Conservation (phyloP, 768 basidiomycete genomes). For the Leucosporidium creatinivorum region DNA sequence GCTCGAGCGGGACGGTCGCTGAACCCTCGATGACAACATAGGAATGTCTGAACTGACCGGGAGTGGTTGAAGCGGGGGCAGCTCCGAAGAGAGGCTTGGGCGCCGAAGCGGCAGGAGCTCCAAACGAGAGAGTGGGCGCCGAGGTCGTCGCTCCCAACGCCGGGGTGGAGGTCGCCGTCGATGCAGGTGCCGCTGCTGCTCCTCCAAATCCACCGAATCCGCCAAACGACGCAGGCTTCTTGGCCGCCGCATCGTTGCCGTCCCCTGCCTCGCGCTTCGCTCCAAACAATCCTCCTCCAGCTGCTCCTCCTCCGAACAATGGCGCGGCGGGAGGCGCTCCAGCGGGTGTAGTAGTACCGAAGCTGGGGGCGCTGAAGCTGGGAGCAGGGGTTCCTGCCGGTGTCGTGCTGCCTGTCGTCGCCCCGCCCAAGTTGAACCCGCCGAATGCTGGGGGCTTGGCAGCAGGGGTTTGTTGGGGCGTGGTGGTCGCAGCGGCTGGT, state of each 20-base stretch:
- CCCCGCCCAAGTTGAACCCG: neutral
- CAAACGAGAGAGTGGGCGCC: neutral
- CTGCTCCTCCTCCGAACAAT: neutral
- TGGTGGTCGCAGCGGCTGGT: neutral
- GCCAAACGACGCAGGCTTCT: neutral
- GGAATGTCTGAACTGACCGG: neutral
- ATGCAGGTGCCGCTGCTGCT: neutral
- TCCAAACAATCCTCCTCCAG: conserved; percentile 2
- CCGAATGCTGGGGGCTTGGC: neutral
- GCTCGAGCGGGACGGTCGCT: too few relatives aligned
- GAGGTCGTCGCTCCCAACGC: neutral
- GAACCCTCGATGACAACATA: too few relatives aligned
- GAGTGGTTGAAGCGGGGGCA: neutral
- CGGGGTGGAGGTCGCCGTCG: neutral
- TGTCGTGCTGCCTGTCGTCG: conserved; percentile 2
- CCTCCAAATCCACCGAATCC: neutral
- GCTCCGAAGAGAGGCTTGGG: conserved; percentile 24
- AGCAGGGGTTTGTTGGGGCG: neutral
- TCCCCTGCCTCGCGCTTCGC: conserved; percentile 1
- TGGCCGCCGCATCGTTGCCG: neutral
- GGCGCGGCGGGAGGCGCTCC: neutral
- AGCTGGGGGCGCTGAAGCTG: too few relatives aligned
- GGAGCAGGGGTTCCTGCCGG: neutral
- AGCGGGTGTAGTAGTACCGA: neutral
- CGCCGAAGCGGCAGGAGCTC: conserved; percentile 2